Conservation (phyloP, 768 basidiomycete genomes). For the Xerocomus spinulosus region DNA sequence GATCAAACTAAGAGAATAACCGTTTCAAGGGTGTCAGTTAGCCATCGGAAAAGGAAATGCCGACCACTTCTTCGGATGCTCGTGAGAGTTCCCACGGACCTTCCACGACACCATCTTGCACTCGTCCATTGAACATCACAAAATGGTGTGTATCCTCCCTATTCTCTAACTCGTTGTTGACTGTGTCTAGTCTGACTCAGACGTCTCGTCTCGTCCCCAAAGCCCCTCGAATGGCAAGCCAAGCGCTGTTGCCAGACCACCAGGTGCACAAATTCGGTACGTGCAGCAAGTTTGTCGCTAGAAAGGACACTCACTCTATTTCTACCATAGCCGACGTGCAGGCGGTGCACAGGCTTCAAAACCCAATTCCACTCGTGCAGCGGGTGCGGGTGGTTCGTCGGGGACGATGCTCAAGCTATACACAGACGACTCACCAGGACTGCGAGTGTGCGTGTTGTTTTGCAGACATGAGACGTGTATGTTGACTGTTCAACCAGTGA, state of each 20-base stretch:
- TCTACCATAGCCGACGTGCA: conserved; percentile 60
- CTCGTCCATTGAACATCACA: conserved; percentile 5
- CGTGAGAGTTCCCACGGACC: conserved; percentile 19
- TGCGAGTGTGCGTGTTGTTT: conserved; percentile 79
- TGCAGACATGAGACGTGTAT: not conserved
- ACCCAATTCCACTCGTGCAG: conserved; percentile 85
- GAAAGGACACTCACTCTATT: not conserved
- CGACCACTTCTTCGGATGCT: conserved; percentile 1
- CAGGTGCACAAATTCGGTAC: conserved; percentile 79
- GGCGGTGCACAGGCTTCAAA: conserved; percentile 57
- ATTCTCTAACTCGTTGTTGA: not conserved
- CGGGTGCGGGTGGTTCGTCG: conserved; percentile 92
- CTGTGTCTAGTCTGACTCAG: conserved; percentile 70
- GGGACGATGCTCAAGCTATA: conserved; percentile 99
- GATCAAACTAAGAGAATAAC: not conserved
- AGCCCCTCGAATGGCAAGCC: conserved; percentile 39
- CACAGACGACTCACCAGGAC: conserved; percentile 96
- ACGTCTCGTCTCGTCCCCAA: conserved; percentile 46
- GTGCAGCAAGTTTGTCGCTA: conserved; percentile 19
- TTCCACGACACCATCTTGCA: conserved; percentile 23
- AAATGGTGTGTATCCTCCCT: conserved; percentile 30
- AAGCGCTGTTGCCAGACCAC: conserved; percentile 61
- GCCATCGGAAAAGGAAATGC: conserved; percentile 16
- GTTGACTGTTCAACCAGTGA: conserved; percentile 49
- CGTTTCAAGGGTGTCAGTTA: not conserved